Evolutionary conservation across 768 basidiomycete species (phyloP), one percentile per base, ranked within the genome.

Genomic region (Polyporus arcularius): DNA sequence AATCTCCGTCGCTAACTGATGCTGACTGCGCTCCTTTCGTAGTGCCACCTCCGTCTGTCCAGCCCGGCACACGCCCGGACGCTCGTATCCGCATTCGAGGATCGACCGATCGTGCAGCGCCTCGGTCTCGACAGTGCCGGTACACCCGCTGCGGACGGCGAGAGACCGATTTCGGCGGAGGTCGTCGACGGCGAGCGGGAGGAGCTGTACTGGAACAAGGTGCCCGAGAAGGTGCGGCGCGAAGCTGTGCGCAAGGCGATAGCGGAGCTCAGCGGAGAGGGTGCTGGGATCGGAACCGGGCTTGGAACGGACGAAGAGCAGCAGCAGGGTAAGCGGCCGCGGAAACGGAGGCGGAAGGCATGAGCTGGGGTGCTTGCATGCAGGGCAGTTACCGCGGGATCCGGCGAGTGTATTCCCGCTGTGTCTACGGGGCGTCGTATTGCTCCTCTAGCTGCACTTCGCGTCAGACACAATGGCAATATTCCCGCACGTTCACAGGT

Each of bases 11-110:
- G 26, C 7, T 26, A 7, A 30, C 8, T 15, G 8, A 40, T n/a
- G 31, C 51, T 51, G 45, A 52, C 51, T 10, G 28, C 35, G 26
- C 47, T 0, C 21, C 21, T 1, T 26, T 26, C 43, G 9, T 62
- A 93, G 90, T 94, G 92, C 61, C 78, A 92, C 70, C 71, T 94
- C 28, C 90, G 92, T 9, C 74, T 92, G 4, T 75, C 85, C 2
- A 79, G 82, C 0, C 79, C 85, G 0, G 58, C 66, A 0, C 77
- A 87, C 48, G 77, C 87, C 0, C 62, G 66, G 16, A 61, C 65
- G 1, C 72, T 93, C 35, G 72, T 83, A 0, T 62, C 72, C 0
- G 74, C 80, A 62, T 87, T 91, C 68, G 40, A 52, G 0, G 35
- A 57, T 0, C 70, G 76, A 41, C 71, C 56, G 2, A 73, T 72